Percentiles rank a stretch among this genome's conserved stretches.
Evolutionary conservation across 768 basidiomycete genomes (phyloP).

Genomic region (Pleurotus sapidus): DNA sequence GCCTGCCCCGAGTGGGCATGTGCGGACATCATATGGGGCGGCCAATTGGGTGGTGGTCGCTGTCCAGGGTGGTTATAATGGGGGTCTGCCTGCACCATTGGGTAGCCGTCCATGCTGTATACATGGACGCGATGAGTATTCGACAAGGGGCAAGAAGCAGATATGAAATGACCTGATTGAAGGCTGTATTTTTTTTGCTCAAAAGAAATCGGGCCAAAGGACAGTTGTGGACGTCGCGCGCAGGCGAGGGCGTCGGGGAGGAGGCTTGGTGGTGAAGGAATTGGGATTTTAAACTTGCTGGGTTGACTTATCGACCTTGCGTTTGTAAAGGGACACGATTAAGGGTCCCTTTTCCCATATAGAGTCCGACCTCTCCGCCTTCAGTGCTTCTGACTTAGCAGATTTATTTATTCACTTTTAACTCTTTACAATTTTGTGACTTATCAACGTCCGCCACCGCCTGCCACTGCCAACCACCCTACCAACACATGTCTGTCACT

Average conservation of each 20-base stretch:
- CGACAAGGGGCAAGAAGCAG: neutral
- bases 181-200: neutral
- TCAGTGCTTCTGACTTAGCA: constrained; percentile 2
- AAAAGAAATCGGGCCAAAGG: constrained; percentile 1
- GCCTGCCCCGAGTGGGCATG: constrained; percentile 6
- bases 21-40: constrained; percentile 13
- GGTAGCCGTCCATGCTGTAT: constrained; percentile 9
- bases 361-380: constrained; percentile 7
- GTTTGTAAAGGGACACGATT: constrained; percentile 6
- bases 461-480: neutral
- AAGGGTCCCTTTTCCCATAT: constrained; percentile 2
- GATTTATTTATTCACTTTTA: neutral
- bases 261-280: neutral
- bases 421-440: neutral
- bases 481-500: neutral
- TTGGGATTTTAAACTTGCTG: constrained; percentile 7
- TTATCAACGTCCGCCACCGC: neutral
- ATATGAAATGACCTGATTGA: constrained; percentile 3
- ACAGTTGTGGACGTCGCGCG: constrained; percentile 1
- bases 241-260: constrained; percentile 1
- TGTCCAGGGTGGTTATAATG: constrained; percentile 12
- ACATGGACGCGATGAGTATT: neutral
- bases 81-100: constrained; percentile 10
- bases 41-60: constrained; percentile 12
- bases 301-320: constrained; percentile 9